Conservation (phyloP, 345 rosid genomes). For the Dovyalis caffra region DNA sequence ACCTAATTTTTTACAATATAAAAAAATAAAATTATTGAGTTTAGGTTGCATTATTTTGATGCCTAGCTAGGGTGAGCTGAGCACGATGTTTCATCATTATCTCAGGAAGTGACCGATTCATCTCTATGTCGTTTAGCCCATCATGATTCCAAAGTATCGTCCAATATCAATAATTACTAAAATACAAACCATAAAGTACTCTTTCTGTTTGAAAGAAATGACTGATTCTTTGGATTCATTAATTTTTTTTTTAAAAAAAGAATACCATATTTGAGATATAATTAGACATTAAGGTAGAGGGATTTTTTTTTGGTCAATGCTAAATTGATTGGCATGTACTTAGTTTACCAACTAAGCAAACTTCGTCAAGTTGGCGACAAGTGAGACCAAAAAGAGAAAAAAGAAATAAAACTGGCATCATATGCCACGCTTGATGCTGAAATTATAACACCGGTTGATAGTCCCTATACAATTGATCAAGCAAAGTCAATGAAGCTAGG, state of each 20-base stretch:
- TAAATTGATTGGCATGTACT: not conserved
- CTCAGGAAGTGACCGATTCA: not conserved
- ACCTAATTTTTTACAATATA: not conserved
- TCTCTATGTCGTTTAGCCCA: slow-evolving; percentile 16
- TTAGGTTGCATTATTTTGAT: not conserved
- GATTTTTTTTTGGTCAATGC: not conserved
- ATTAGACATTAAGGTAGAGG: not conserved
- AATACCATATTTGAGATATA: not conserved
- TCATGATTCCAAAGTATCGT: slow-evolving; percentile 3
- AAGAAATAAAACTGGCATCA: not conserved
- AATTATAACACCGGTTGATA: too few species aligned
- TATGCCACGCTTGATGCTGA: too few species aligned
- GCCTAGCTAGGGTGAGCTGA: not conserved
- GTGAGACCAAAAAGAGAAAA: too few species aligned
- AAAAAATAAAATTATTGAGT: too few species aligned
- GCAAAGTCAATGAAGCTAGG: too few species aligned
- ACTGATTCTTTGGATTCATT: not conserved
- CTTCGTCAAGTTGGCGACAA: too few species aligned
- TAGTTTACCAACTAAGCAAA: too few species aligned
- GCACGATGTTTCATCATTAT: not conserved
- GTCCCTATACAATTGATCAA: too few species aligned
- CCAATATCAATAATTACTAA: not conserved
- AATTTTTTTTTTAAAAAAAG: too few species aligned
- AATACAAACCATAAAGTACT: too few species aligned
- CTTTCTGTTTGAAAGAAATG: too few species aligned